Conservation (phyloP, 2,329 filamentous ascomycete species). For the Mycocentrospora acerina region DNA sequence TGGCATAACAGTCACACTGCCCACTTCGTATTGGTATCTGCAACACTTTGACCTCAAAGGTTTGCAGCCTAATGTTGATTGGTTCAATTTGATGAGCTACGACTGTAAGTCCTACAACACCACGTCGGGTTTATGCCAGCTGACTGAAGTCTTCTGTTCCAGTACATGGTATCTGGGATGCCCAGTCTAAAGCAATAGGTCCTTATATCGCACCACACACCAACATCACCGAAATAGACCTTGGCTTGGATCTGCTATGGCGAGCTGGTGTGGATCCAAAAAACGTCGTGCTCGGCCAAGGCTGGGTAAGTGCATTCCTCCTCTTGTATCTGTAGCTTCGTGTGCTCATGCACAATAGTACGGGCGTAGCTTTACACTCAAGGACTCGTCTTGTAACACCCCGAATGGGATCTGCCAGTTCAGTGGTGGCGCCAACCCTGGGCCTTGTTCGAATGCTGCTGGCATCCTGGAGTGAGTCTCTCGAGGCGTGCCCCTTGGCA, state of each 20-base stretch:
- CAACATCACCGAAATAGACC: constrained; percentile 50
- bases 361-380: constrained; percentile 34
- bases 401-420: constrained; percentile 7
- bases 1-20: constrained; percentile 12
- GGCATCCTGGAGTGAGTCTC: no score
- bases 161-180: constrained; percentile 47
- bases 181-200: constrained; percentile 5
- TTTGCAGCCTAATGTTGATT: constrained; percentile 34
- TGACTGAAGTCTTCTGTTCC: no score
- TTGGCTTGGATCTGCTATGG: constrained; percentile 49
- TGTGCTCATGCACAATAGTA: constrained; percentile 41
- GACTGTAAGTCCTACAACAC: no score
- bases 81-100: constrained; percentile 50
- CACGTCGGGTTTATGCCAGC: no score
- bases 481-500: constrained; percentile 1
- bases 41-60: constrained; percentile 21
- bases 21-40: constrained; percentile 25
- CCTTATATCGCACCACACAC: constrained; percentile 43
- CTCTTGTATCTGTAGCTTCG: constrained; percentile 7
- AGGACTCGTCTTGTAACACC: constrained; percentile 8
- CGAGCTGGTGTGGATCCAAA: constrained; percentile 43
- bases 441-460: not conserved
- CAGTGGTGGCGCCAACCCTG: not conserved
- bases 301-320: not conserved
- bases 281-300: constrained; percentile 45